A percentile compares a stretch with the other conserved stretches of the same genome.
phyloP scores from a whole-genome alignment of 306 rosid species.

The Dicorynia guianensis region DNA sequence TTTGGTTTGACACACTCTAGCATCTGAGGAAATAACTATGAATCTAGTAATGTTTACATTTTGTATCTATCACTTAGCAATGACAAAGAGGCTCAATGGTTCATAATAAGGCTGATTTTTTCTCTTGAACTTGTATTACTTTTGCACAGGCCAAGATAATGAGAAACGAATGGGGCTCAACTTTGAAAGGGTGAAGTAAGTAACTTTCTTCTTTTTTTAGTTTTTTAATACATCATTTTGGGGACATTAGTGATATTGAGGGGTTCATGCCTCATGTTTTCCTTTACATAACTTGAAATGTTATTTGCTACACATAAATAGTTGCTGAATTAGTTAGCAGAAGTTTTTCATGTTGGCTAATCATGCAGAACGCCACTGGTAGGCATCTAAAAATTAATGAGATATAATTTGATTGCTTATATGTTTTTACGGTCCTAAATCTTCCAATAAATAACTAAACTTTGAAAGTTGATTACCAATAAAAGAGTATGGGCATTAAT shows the following conservation, averaged over 20 bases:
- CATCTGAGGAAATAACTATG: not conserved
- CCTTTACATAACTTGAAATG: not conserved
- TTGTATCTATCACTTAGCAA: constrained; percentile 1
- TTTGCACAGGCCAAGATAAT: constrained; percentile 79
- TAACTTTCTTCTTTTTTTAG: constrained; percentile 21
- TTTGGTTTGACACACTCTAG: not conserved
- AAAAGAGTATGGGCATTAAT: not conserved
- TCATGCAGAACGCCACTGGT: too few relatives aligned
- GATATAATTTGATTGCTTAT: not conserved
- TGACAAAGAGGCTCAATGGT: constrained; percentile 31
- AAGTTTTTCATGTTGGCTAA: too few relatives aligned
- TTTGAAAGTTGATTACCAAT: not conserved
- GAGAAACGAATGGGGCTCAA: constrained; percentile 93
- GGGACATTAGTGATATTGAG: constrained; percentile 8
- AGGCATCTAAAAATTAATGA: too few relatives aligned
- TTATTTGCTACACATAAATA: not conserved
- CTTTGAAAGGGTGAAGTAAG: constrained; percentile 91
- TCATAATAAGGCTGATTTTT: constrained; percentile 32
- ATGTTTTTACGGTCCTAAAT: not conserved
- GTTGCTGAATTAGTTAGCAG: too few relatives aligned
- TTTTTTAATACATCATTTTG: not conserved
- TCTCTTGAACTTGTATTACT: constrained; percentile 32
- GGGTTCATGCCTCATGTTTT: not conserved
- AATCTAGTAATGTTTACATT: not conserved
- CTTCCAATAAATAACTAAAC: not conserved